Evolutionary conservation across 1,139 yeast species (phyloP), one percentile per base, ranked within the genome.

Genomic region (Kluyveromyces sp.): DNA sequence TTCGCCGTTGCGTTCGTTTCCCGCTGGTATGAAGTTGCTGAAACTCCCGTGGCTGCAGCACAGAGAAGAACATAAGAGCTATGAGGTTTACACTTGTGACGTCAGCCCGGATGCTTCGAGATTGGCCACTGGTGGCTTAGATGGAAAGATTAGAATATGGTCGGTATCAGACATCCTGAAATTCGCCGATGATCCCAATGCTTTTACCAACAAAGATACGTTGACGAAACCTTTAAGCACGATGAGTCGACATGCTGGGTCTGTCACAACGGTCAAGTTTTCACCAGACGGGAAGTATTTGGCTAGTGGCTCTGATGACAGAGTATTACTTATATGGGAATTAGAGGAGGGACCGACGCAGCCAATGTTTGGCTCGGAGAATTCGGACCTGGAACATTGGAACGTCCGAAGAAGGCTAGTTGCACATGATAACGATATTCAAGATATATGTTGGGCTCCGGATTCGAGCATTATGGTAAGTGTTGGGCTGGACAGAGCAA

Each of bases 371-470:
- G 82, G 83, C 17, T 75, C 74, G 37, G 67, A 76, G 41, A 42
- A 18, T 20, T 78, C 77, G 4, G 95, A 87, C 54, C 60, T 80
- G 40, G 96, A 89, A 60, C 94, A 83, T 55, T 92, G 97, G 97
- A 83, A 92, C 0, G 96, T 89, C 1, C 69, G 96, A 22, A 85
- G 85, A 58, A 74, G 97, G 55, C 72, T 88, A 25, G 95, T 86
- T 18, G 98, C 96, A 1, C 98, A 92, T 64, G 97, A 92, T 50
- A 92, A 89, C 58, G 98, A 92, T 66, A 86, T 92, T 40, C 98
- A 92, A 60, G 98, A 92, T 63, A 80, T 92, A 51, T 94, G 96
- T 35, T 92, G 98, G 98, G 85, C 96, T 1, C 97, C 97, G 0
- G 97, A 92, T 60, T 85, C 94, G 2, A 76, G 87, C 29, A 75